Conservation (phyloP, 1,139 yeast genomes). For the Suhomyces atakaporum region DNA sequence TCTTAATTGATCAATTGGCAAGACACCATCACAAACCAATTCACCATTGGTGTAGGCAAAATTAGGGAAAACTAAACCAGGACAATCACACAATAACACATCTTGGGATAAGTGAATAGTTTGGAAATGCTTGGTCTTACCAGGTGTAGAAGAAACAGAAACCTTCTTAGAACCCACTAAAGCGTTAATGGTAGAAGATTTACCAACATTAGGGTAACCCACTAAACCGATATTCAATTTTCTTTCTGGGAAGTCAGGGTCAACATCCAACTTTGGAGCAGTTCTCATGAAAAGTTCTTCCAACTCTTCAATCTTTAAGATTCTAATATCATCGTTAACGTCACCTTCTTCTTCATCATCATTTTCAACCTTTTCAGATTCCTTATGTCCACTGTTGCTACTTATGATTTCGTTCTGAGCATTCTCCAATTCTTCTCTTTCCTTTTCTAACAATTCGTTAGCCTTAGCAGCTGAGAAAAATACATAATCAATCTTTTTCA, state of each 20-base stretch:
- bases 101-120: constrained; percentile 83
- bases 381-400: constrained; percentile 11
- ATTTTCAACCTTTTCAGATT: constrained; percentile 14
- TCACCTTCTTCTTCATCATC: constrained; percentile 32
- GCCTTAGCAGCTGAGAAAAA: constrained; percentile 93
- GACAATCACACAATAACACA: constrained; percentile 94
- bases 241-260: constrained; percentile 59
- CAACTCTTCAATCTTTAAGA: constrained; percentile 79
- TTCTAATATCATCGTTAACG: constrained; percentile 56
- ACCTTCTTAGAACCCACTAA: constrained; percentile 95
- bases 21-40: constrained; percentile 94
- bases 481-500: constrained; percentile 73
- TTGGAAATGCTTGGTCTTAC: constrained; percentile 98
- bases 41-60: constrained; percentile 97
- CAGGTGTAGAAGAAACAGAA: constrained; percentile 97
- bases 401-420: constrained; percentile 19
- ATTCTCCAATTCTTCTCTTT: constrained; percentile 44
- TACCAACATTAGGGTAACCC: constrained; percentile 97
- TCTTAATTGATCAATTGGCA: constrained; percentile 95
- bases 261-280: constrained; percentile 68
- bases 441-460: constrained; percentile 65
- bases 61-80: constrained; percentile 98
- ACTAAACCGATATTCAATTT: constrained; percentile 90
- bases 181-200: constrained; percentile 94
- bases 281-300: constrained; percentile 77